A percentile compares a stretch with the other conserved stretches of the same genome.
Conservation (phyloP, 164 flowering plant species). For the Nymphaea thermarum region DNA sequence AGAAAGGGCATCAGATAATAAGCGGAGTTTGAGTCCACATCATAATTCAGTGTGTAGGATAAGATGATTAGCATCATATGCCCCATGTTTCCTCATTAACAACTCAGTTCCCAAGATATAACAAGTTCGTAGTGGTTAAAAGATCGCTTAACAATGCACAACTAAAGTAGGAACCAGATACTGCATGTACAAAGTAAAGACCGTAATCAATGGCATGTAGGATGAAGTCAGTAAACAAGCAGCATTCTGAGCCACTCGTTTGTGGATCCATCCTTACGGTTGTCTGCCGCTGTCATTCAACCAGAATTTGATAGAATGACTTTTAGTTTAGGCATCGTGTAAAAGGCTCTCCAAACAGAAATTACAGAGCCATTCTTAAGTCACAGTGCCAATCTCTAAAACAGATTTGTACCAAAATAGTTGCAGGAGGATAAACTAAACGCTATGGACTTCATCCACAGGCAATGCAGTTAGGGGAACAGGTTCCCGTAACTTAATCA, state of each 20-base stretch:
- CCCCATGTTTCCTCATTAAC: background rate
- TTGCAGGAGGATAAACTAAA: too few relatives aligned
- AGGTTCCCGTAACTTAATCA: too few relatives aligned
- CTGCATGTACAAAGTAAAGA: background rate
- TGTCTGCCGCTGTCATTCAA: conserved; percentile 61
- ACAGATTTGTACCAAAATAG: too few relatives aligned
- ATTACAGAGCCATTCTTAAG: background rate
- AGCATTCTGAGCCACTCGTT: conserved; percentile 26
- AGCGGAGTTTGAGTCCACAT: background rate
- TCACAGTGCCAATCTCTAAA: background rate
- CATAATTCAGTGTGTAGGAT: background rate
- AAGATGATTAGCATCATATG: background rate
- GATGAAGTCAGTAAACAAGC: conserved; percentile 58
- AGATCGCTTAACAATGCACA: background rate
- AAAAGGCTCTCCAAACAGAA: background rate
- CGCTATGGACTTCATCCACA: too few relatives aligned
- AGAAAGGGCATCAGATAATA: background rate
- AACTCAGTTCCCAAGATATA: too few relatives aligned
- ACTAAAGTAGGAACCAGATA: background rate
- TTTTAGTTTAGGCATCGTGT: conserved; percentile 24
- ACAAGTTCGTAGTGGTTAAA: too few relatives aligned
- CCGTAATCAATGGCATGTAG: conserved; percentile 20
- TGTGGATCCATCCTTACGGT: conserved; percentile 80
- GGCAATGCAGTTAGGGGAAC: too few relatives aligned
- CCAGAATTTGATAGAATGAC: conserved; percentile 9